phyloP scores from a whole-genome alignment of 2,329 filamentous ascomycete genomes.

The Alternaria longipes region DNA sequence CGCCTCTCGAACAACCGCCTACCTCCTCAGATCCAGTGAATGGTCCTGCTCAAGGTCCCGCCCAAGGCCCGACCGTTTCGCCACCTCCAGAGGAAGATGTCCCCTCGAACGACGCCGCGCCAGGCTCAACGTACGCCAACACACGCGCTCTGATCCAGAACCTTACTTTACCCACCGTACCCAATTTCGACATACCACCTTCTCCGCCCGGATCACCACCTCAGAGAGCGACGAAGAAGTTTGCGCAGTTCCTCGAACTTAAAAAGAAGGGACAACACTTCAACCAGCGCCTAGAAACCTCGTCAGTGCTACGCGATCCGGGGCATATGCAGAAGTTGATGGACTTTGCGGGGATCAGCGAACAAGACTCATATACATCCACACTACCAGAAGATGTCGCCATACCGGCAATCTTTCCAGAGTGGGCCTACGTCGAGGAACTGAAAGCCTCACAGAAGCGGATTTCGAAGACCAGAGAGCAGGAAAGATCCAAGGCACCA shows the following conservation, averaged over 20 bases:
- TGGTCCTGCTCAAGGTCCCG: conserved; percentile 42
- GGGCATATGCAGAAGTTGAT: conserved; percentile 76
- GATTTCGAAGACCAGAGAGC: conserved; percentile 44
- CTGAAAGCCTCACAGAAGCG: conserved; percentile 53
- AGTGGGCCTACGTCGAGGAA: conserved; percentile 56
- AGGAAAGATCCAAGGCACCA: conserved; percentile 38
- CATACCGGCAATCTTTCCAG: conserved; percentile 53
- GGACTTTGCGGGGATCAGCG: conserved; percentile 69
- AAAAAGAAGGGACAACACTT: conserved; percentile 82
- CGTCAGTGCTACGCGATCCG: conserved; percentile 75
- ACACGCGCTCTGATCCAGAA: conserved; percentile 72
- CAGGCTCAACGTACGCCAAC: conserved; percentile 71
- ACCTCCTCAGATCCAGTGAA: conserved; percentile 24
- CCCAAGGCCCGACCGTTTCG: conserved; percentile 39
- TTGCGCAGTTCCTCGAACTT: conserved; percentile 77
- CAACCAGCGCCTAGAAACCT: conserved; percentile 75
- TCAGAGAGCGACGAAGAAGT: conserved; percentile 67
- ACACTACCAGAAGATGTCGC: conserved; percentile 57
- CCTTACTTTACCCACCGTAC: conserved; percentile 75
- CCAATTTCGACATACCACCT: conserved; percentile 77
- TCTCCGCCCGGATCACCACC: conserved; percentile 70
- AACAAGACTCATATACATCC: conserved; percentile 71
- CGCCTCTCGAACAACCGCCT: conserved; percentile 18
- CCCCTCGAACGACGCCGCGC: conserved; percentile 32
- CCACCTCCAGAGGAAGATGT: conserved; percentile 29